Evolutionary conservation across 805 yeast genomes (phyloP).

Genomic region (Barnettozyma pratensis): DNA sequence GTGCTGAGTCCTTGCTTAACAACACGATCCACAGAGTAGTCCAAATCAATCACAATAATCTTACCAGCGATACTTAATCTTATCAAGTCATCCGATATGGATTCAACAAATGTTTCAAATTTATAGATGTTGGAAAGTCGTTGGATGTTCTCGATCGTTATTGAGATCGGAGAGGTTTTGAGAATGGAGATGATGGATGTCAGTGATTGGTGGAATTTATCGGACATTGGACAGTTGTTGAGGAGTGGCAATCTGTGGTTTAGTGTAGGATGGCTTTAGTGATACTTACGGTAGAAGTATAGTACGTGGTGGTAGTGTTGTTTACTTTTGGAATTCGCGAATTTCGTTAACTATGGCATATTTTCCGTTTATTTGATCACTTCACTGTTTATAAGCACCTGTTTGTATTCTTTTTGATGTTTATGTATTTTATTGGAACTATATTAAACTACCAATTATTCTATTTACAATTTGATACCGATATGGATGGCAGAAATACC

Average conservation of each 20-base stretch:
- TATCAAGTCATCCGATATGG: conserved; percentile 10
- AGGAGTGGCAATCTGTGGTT: background rate
- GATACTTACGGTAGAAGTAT: too few relatives aligned
- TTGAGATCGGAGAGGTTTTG: conserved; percentile 18
- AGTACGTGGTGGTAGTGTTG: background rate
- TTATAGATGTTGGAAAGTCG: conserved; percentile 24
- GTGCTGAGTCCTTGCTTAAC: conserved; percentile 12
- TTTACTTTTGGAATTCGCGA: background rate
- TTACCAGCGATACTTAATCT: conserved; percentile 25
- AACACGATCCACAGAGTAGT: conserved; percentile 13
- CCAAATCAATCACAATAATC: conserved; percentile 25
- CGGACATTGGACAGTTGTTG: conserved; percentile 13
- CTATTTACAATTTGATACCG: conserved; percentile 73
- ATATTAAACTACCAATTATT: background rate
- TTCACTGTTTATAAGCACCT: too few relatives aligned
- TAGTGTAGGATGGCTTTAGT: background rate
- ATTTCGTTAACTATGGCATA: too few relatives aligned
- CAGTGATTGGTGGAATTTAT: conserved; percentile 19
- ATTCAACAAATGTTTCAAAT: conserved; percentile 23
- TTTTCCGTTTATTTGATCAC: too few relatives aligned
- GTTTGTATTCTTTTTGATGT: too few relatives aligned
- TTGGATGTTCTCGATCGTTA: conserved; percentile 22
- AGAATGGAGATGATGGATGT: conserved; percentile 16
- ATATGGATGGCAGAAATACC: conserved; percentile 96
- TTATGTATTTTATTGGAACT: background rate